Base-by-base conservation (phyloP, 768 basidiomycete genomes). In the Guyanaporus albipodus region DNA sequence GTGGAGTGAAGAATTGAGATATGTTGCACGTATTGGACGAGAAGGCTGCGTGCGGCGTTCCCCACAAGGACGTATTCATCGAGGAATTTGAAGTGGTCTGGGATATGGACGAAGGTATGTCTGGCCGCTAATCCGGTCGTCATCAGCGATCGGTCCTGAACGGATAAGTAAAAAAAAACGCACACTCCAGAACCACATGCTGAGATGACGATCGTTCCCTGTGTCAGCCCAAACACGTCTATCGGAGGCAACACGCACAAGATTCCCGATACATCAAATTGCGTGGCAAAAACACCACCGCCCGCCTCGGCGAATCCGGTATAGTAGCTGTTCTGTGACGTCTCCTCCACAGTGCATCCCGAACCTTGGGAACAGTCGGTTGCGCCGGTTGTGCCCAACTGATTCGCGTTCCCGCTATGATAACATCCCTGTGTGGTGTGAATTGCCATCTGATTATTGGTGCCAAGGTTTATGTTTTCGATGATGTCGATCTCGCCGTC, bases 231-330 rank as follows among this genome's bases (percentile, higher is more conserved):
- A 33, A 36, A 31, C 11, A 2, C 5, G 3, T 17, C 26, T 17
- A 18, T 33, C 39, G 34, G 21, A 18, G 8, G 18, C 28, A n/a
- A 29, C 26, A 59, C 75, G 60, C 52, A 74, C 71, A 62, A 76
- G 31, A 79, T 70, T 17, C 78, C 83, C 1, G 73, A 61, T 6
- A 72, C 68, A 40, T 85, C 85, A 50, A 86, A 82, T 55, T 86
- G 84, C 4, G 82, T 74, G 3, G 85, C 85, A 64, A 72, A 91
- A 1, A 83, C 79, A 5, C 82, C 82, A 6, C 82, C 82, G n/a
- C 80, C 79, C 24, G 56, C 57, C 3, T 23, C 8, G 0, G 58
- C 49, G 33, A 67, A 67, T 18, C 53, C 48, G 6, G 39, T 27
- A 3, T 33, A 35, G 44, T 48, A 68, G 29, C 63, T 68, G 22